Evolutionary conservation across 768 basidiomycete genomes (phyloP).

Genomic region (Macrolepiota albuminosa): DNA sequence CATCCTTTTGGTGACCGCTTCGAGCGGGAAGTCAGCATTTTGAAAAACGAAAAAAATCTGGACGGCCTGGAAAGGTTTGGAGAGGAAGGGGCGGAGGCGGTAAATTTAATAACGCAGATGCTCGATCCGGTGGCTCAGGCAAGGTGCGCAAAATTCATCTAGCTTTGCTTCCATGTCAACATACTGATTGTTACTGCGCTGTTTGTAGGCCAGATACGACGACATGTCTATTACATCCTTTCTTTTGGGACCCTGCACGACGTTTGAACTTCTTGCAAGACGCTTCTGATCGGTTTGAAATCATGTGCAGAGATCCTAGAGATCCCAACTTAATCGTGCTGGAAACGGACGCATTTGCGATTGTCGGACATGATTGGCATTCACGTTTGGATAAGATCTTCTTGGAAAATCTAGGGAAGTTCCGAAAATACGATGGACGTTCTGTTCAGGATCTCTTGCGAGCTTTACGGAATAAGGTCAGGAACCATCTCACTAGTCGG

Average conservation of each 20-base stretch:
- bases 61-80: constrained; percentile 74
- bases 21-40: constrained; percentile 91
- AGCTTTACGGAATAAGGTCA: constrained; percentile 91
- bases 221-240: constrained; percentile 87
- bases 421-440: constrained; percentile 91
- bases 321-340: constrained; percentile 71
- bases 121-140: constrained; percentile 68
- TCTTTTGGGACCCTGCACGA: constrained; percentile 91
- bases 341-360: constrained; percentile 60
- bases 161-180: not conserved
- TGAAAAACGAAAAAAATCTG: constrained; percentile 73
- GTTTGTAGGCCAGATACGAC: constrained; percentile 75
- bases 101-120: constrained; percentile 76
- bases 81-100: constrained; percentile 91
- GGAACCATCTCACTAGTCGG: constrained; percentile 17
- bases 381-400: constrained; percentile 81
- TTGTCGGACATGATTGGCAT: constrained; percentile 93
- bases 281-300: constrained; percentile 95
- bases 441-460: constrained; percentile 90
- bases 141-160: constrained; percentile 45
- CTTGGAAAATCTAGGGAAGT: constrained; percentile 94
- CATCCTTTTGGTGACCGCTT: constrained; percentile 95
- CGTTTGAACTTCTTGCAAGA: constrained; percentile 94
- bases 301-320: constrained; percentile 91
- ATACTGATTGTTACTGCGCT: not conserved